Base-by-base conservation (phyloP, 83 land plant species). In the Picea abies region DNA sequence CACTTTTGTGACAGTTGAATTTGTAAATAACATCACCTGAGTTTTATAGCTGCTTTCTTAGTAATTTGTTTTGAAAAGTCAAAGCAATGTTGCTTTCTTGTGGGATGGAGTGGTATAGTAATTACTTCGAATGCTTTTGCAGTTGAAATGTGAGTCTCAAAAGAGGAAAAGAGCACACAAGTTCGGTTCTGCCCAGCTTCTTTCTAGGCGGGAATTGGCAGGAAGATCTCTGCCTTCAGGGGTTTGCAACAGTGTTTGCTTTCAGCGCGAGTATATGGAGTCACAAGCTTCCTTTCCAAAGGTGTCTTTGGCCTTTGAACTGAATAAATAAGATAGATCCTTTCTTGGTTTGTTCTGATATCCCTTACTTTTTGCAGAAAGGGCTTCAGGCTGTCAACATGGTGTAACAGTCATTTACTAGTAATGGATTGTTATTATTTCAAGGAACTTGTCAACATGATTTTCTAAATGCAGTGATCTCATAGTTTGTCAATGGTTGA, bases 121-220 rank as follows among this genome's bases (percentile, higher is more conserved):
- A 23, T 5, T 37, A 39, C 52, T 5, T 37, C 52, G 0, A n/a
- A 17, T 29, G 20, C 49, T 72, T 41, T 39, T 72, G 76, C 76
- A 72, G 76, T 8, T 47, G 41, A 37, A 41, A 72, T 19, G 23
- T 19, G 52, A 72, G 41, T 35, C 76, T 19, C 52, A 20, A 37
- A 41, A 72, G 49, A 72, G 41, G 52, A 72, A 72, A 72, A 16
- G 8, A 7, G 32, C 56, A 72, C 39, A 72, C 22, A 39, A 72
- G n/a, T 37, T 72, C 3, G 14, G 76, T 41, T 35, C 86, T 49
- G 15, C 76, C 23, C 69, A 90, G 75, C 91, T 94, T 81, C 83
- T 94, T 76, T 87, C 82, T 49, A 41, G 15, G 14, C 86, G 97
- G 82, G 97, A 94, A 80, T 78, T 94, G 47, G 77, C 62, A 79